Evolutionary conservation across 2,329 filamentous ascomycete species (phyloP), one percentile per base, ranked within the genome.

Genomic region (Colletotrichum sp.): DNA sequence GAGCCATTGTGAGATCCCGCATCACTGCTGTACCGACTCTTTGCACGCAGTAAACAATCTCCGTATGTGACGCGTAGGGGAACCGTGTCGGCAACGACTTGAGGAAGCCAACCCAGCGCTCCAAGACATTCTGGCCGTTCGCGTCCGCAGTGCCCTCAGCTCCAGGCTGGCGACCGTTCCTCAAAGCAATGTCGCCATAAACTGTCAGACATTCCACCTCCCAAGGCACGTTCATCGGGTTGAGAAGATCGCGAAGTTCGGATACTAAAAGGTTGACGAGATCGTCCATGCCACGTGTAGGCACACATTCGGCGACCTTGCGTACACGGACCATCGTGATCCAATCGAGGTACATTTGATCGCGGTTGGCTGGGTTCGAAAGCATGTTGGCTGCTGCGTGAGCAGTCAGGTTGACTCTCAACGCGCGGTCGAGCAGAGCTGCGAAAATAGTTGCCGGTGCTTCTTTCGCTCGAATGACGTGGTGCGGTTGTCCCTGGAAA

Each of bases 291-390:
- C 88, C 92, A 64, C 88, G 86, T 5, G 90, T 90, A 1, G 92
- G 92, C 8, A 94, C 87, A 75, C 89, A 91, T 80, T 94, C 91
- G 1, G 91, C 91, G 73, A 93, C 85, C 81, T 93, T 93, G 63
- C 91, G 89, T 12, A 91, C 86, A 30, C 90, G 88, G 34, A 93
- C 91, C 86, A 91, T 90, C 4, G 88, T 92, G 55, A 95, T 92
- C 93, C 96, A 98, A 82, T 99, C 97, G 67, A 94, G 88, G 88
- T 97, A 98, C 97, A 99, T 98, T 81, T 97, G 94, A 78, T 97
- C 95, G 71, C 97, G 92, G 82, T 98, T 98, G 61, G 95, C 94
- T 22, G 95, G 93, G 80, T 96, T 95, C 9, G 95, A 95, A 15
- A 99, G 89, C 91, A 98, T 96, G 78, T 97, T 98, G 27, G 96